phyloP scores from a whole-genome alignment of 345 rosid genomes.

The Acer negundo region DNA sequence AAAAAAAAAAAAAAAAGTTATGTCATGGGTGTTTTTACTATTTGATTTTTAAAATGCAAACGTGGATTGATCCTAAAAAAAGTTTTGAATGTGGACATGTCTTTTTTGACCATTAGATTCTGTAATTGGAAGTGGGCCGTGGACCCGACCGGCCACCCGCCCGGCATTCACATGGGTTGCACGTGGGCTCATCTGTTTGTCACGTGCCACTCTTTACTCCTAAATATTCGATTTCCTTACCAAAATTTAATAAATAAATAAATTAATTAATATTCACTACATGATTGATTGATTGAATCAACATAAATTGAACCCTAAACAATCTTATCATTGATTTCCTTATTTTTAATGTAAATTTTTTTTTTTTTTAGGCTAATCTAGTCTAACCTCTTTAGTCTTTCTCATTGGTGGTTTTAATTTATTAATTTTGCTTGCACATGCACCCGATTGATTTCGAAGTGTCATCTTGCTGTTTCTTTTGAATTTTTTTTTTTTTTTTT shows the following conservation, averaged over 20 bases:
- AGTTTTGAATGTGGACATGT: slow-evolving; percentile 34
- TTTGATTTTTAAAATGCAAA: neutral
- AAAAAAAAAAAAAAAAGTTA: neutral
- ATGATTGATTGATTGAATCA: neutral
- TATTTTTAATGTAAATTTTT: neutral
- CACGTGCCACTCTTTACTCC: slow-evolving; percentile 69
- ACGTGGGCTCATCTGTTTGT: slow-evolving; percentile 41
- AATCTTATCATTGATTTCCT: slow-evolving; percentile 8
- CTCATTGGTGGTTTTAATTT: slow-evolving; percentile 15
- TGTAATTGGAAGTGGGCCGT: slow-evolving; percentile 39
- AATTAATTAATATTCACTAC: slow-evolving; percentile 9
- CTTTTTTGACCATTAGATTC: slow-evolving; percentile 29
- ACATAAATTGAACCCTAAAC: slow-evolving; percentile 1
- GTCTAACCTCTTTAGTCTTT: neutral
- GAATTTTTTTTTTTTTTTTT: neutral
- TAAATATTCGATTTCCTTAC: slow-evolving; percentile 25
- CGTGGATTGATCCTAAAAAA: slow-evolving; percentile 15
- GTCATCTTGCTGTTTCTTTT: slow-evolving; percentile 6
- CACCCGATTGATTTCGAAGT: slow-evolving; percentile 19
- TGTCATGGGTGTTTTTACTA: slow-evolving; percentile 16
- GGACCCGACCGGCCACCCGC: slow-evolving; percentile 29
- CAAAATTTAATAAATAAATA: neutral
- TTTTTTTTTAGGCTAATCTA: neutral
- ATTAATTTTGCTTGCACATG: slow-evolving; percentile 26
- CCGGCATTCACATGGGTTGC: slow-evolving; percentile 59